A percentile compares a stretch with the other conserved stretches of the same genome.
phyloP scores from a whole-genome alignment of 2,329 filamentous ascomycete genomes.

The Fusarium liriodendri region DNA sequence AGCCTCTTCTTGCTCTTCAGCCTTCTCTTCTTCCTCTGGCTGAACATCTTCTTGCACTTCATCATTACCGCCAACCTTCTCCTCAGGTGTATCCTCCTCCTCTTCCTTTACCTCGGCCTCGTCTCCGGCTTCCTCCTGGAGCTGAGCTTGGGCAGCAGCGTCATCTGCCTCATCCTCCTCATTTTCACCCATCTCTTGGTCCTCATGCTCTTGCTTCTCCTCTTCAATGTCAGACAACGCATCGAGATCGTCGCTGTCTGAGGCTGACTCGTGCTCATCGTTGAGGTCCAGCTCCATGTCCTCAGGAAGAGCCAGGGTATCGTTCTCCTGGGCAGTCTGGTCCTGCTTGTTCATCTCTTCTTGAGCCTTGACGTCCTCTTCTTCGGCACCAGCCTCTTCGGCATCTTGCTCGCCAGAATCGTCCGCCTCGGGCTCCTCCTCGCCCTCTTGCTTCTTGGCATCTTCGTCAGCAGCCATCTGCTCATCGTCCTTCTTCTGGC shows the following conservation, averaged over 20 bases:
- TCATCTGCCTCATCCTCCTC: slow-evolving; percentile 52
- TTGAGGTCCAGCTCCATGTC: slow-evolving; percentile 89
- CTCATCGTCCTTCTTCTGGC: slow-evolving; percentile 73
- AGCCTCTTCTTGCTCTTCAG: slow-evolving; percentile 66
- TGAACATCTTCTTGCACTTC: slow-evolving; percentile 61
- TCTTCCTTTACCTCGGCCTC: slow-evolving; percentile 69
- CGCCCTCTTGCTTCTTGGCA: slow-evolving; percentile 59
- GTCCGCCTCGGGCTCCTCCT: slow-evolving; percentile 55
- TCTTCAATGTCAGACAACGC: slow-evolving; percentile 67
- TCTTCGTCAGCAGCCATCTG: slow-evolving; percentile 70
- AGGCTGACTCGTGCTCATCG: slow-evolving; percentile 70
- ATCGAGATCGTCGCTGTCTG: slow-evolving; percentile 68
- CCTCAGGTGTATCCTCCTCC: slow-evolving; percentile 66
- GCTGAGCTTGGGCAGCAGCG: slow-evolving; percentile 51
- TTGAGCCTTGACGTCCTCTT: slow-evolving; percentile 65
- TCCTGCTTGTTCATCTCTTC: slow-evolving; percentile 72
- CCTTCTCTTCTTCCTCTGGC: slow-evolving; percentile 62
- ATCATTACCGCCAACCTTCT: slow-evolving; percentile 48
- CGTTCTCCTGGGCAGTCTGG: slow-evolving; percentile 83
- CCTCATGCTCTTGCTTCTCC: slow-evolving; percentile 51
- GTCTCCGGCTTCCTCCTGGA: slow-evolving; percentile 52
- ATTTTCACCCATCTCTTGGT: slow-evolving; percentile 53
- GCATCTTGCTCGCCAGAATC: slow-evolving; percentile 56
- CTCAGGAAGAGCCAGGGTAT: slow-evolving; percentile 85
- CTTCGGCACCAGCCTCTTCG: slow-evolving; percentile 72